These are phyloP conservation scores for Thalassiosira pacifica DNA, from an alignment of 352 stramenopile genomes.

Conservation along the genomic window DNA sequence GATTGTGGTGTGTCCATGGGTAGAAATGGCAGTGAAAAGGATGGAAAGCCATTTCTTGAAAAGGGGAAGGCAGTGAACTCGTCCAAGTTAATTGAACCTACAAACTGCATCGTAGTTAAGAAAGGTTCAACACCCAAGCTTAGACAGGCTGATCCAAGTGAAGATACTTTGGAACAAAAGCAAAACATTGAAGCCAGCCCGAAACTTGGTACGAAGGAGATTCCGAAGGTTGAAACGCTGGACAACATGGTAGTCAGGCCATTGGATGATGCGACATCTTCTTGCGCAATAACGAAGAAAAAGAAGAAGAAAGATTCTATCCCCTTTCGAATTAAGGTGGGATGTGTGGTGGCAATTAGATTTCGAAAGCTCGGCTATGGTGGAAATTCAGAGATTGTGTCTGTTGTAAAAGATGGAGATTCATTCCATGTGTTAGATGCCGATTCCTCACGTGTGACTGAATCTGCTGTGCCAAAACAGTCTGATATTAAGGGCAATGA, in stretches of 20 bases:
- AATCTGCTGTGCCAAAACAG: slow-evolving; percentile 1
- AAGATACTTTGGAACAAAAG: not conserved
- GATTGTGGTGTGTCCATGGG: no score
- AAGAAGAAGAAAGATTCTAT: slow-evolving; percentile 66
- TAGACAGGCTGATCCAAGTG: not conserved
- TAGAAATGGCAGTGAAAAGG: not conserved
- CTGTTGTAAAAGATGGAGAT: slow-evolving; percentile 43
- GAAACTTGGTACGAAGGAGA: not conserved
- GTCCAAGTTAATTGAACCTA: slow-evolving; percentile 10
- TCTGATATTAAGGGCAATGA: slow-evolving; percentile 9
- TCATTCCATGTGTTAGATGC: slow-evolving; percentile 19
- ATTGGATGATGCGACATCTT: not conserved
- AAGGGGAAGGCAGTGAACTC: not conserved
- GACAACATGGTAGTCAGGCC: slow-evolving; percentile 1
- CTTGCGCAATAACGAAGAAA: slow-evolving; percentile 33
- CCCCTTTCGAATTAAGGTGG: slow-evolving; percentile 81
- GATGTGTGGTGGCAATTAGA: slow-evolving; percentile 75
- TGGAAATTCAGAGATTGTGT: slow-evolving; percentile 52
- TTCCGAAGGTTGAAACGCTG: not conserved
- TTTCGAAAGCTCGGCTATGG: slow-evolving; percentile 59
- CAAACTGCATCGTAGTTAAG: not conserved
- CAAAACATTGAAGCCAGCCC: not conserved
- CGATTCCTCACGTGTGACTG: not conserved
- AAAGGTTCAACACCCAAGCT: not conserved
- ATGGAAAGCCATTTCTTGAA: not conserved